phyloP scores from a whole-genome alignment of 257 asterid genomes.

The Solanum ossicruentum region DNA sequence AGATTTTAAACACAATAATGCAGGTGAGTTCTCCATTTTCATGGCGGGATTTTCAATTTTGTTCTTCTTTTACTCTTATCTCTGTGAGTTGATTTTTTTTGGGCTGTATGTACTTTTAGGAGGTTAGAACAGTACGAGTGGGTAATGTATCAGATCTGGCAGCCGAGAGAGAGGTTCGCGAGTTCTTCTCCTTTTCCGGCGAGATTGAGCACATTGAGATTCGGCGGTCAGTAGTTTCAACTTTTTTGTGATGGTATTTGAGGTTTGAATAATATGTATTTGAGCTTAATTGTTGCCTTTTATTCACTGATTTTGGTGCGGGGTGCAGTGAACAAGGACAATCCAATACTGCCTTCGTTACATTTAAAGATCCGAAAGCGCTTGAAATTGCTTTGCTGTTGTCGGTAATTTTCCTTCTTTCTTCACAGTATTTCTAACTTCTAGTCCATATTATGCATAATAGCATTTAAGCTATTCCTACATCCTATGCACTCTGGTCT shows the following conservation, averaged over 20 bases:
- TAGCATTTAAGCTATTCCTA: background rate
- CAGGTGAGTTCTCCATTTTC: constrained; percentile 27
- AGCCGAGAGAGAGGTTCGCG: constrained; percentile 77
- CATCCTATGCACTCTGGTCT: background rate
- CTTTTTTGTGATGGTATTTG: background rate
- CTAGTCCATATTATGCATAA: background rate
- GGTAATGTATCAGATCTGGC: constrained; percentile 82
- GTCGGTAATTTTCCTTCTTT: constrained; percentile 37
- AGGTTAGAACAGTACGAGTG: constrained; percentile 54
- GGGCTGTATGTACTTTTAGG: background rate
- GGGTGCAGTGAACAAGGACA: constrained; percentile 52
- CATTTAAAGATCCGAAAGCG: constrained; percentile 81
- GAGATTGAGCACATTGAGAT: constrained; percentile 80
- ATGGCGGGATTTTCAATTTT: background rate
- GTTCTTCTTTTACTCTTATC: background rate
- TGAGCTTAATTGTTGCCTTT: background rate
- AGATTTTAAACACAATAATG: constrained; percentile 38
- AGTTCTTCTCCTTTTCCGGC: constrained; percentile 94
- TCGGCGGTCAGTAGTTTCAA: constrained; percentile 30
- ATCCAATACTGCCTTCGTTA: constrained; percentile 64
- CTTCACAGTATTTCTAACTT: background rate
- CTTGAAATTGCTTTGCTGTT: constrained; percentile 85
- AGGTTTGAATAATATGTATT: background rate
- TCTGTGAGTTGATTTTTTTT: background rate
- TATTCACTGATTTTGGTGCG: background rate